phyloP scores from a whole-genome alignment of 2,329 filamentous ascomycete species.

The Sclerotinia spermophila region DNA sequence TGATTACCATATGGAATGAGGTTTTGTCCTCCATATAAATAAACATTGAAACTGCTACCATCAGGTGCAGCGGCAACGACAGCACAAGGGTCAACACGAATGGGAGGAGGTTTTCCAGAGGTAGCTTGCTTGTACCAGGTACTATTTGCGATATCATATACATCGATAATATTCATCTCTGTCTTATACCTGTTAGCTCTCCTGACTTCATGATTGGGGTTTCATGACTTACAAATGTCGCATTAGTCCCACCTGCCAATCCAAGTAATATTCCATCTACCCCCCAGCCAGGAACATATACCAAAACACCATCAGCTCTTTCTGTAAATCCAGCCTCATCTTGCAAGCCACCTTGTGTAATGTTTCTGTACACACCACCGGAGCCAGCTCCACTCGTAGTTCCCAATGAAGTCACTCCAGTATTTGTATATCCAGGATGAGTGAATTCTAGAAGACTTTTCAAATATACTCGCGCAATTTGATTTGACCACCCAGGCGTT shows the following conservation, averaged over 20 bases:
- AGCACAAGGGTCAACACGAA: conserved; percentile 69
- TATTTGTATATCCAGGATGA: conserved; percentile 65
- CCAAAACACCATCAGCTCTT: conserved; percentile 67
- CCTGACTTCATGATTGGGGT: neutral
- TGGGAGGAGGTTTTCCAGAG: conserved; percentile 56
- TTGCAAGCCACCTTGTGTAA: conserved; percentile 68
- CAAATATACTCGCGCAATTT: conserved; percentile 62
- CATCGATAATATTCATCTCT: conserved; percentile 65
- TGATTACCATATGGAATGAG: conserved; percentile 57
- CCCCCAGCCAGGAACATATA: conserved; percentile 73
- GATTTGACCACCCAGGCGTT: conserved; percentile 61
- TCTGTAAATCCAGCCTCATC: conserved; percentile 64
- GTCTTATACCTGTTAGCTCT: conserved; percentile 41
- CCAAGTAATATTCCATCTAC: conserved; percentile 67
- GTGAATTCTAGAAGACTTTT: conserved; percentile 74
- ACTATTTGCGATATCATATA: conserved; percentile 71
- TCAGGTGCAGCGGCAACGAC: conserved; percentile 66
- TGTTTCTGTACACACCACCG: conserved; percentile 66
- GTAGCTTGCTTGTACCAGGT: conserved; percentile 74
- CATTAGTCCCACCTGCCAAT: conserved; percentile 67
- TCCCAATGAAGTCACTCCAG: conserved; percentile 54
- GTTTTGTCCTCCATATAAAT: conserved; percentile 75
- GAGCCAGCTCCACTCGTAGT: conserved; percentile 53
- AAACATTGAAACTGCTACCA: conserved; percentile 72
- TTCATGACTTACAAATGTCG: conserved; percentile 56